Base-by-base conservation (phyloP, 2,329 filamentous ascomycete species). In the Phyllachora maydis region DNA sequence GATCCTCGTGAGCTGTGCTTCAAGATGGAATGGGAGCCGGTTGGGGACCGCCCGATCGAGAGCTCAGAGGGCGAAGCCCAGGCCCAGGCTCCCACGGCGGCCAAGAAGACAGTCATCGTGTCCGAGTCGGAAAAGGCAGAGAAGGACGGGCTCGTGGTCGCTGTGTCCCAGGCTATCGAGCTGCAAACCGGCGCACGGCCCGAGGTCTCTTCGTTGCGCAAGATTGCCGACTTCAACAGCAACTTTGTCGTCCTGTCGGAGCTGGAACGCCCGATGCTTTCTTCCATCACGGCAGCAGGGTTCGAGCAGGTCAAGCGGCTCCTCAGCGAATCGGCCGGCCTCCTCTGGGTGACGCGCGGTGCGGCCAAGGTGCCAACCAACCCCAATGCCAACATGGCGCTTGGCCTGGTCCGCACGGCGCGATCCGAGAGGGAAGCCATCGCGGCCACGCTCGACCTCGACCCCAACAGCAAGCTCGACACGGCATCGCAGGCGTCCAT, bases 301-400 rank as follows among this genome's bases (percentile, higher is more conserved):
- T 32, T 42, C 8, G 26, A 26, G 5, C 24, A 28, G 19, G 19
- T 42, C 12, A 35, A 36, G 14, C 28, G 23, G 4, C 26, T 43
- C 2, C 30, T 40, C 5, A 32, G 31, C 2, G 19, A 21, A 4
- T 23, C 36, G 3, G 28, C 30, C 4, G 47, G 47, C 3, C 34
- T 44, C 2, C 29, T 52, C 11, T 52, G 49, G 49, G 36, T 50
- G 16, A 37, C 35, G 9, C 27, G 26, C 11, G 34, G 35, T 3
- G 35, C 35, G 6, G 30, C 28, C 11, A 26, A 27, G 10, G 30
- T 33, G 21, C 22, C 30, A 7, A 27, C 23, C 2, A 23, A 19
- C 4, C 38, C 39, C 11, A 21, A 27, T 4, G 27, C 21, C n/a
- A 38, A 34, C 23, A 36, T 42, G 31, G 34, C 33, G 2, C 28